Percentiles rank a stretch among this genome's conserved stretches.
Conservation (phyloP, 2,329 filamentous ascomycete species). For the Microcyclospora pomicola region DNA sequence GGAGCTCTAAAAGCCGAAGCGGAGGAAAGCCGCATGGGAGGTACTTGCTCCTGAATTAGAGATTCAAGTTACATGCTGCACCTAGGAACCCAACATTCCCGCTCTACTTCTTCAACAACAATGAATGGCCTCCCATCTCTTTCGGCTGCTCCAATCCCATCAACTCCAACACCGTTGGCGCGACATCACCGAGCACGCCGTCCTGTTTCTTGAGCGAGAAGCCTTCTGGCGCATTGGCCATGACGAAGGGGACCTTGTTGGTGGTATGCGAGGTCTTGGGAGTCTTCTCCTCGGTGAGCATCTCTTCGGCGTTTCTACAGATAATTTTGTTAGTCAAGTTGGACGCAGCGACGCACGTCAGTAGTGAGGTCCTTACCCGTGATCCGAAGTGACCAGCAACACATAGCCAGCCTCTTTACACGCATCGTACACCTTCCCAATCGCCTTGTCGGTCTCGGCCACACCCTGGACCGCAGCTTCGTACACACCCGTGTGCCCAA, state of each 20-base stretch:
- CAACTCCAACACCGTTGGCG: constrained; percentile 76
- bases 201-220: constrained; percentile 73
- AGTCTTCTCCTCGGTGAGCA: constrained; percentile 90
- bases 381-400: constrained; percentile 90
- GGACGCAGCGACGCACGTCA: background rate
- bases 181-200: constrained; percentile 92
- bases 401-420: constrained; percentile 90
- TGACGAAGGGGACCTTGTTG: constrained; percentile 95
- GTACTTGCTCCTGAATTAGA: too few relatives aligned
- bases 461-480: constrained; percentile 80
- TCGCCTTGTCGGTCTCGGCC: constrained; percentile 80
- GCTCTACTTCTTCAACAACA: constrained; percentile 53
- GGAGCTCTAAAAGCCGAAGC: too few relatives aligned
- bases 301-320: constrained; percentile 80
- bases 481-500: constrained; percentile 95
- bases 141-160: constrained; percentile 86
- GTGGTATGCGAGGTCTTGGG: constrained; percentile 97
- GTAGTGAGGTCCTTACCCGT: constrained; percentile 48
- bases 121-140: constrained; percentile 79
- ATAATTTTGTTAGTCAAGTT: constrained; percentile 8
- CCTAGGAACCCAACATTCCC: too few relatives aligned
- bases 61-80: too few relatives aligned
- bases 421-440: constrained; percentile 79
- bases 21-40: too few relatives aligned
- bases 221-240: constrained; percentile 87